These are phyloP conservation scores for Neobulgaria alba DNA, from an alignment of 2,329 filamentous ascomycete species.

Conservation along the genomic window DNA sequence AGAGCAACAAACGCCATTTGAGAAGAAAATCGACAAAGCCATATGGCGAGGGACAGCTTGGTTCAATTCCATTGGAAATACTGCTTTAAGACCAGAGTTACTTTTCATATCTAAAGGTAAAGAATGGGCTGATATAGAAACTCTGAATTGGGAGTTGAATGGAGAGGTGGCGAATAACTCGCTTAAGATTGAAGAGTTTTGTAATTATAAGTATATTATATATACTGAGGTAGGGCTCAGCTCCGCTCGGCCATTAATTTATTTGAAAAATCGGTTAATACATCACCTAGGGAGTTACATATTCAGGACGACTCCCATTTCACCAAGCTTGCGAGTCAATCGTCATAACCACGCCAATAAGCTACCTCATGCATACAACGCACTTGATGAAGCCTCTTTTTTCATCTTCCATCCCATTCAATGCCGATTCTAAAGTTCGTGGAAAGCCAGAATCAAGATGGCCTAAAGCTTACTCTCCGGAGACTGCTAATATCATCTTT, in stretches of 20 bases:
- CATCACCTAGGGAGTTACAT: conserved; percentile 36
- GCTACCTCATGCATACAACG: conserved; percentile 42
- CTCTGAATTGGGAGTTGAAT: conserved; percentile 27
- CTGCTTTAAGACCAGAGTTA: conserved; percentile 18
- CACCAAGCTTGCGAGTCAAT: conserved; percentile 42
- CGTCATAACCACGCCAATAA: conserved; percentile 38
- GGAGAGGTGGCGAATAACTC: conserved; percentile 36
- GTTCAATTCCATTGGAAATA: conserved; percentile 33
- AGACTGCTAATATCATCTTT: conserved; percentile 41
- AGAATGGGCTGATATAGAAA: conserved; percentile 41
- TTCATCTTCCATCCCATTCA: conserved; percentile 26
- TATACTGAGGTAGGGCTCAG: conserved; percentile 36
- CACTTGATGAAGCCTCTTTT: conserved; percentile 40
- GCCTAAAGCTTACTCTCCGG: conserved; percentile 29
- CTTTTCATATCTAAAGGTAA: conserved; percentile 23
- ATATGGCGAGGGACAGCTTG: conserved; percentile 44
- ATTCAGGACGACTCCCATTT: conserved; percentile 43
- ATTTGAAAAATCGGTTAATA: neutral
- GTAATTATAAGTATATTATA: conserved; percentile 41
- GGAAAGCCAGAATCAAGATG: conserved; percentile 28
- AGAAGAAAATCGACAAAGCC: conserved; percentile 34
- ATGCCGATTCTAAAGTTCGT: conserved; percentile 4
- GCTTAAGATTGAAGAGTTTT: conserved; percentile 42
- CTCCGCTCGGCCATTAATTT: too few species aligned
- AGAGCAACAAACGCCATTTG: conserved; percentile 27